Conservation (phyloP, 2,329 filamentous ascomycete genomes). For the Capronia americana region DNA sequence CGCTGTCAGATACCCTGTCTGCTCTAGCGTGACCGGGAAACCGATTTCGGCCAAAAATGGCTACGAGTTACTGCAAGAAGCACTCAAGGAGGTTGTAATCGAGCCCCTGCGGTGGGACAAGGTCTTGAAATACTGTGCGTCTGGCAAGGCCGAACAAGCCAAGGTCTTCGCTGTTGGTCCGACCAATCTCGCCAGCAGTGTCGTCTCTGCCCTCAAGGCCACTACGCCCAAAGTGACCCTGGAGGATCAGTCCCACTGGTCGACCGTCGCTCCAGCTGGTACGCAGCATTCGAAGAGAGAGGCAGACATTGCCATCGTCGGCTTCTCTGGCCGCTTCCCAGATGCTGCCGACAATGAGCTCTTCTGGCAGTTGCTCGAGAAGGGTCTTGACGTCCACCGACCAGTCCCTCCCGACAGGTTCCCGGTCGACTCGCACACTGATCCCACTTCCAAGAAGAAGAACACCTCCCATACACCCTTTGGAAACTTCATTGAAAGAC, state of each 20-base stretch:
- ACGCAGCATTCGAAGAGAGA: conserved; percentile 52
- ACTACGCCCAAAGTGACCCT: conserved; percentile 37
- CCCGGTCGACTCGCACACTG: conserved; percentile 72
- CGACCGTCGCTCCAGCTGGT: conserved; percentile 38
- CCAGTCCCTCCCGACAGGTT: conserved; percentile 71
- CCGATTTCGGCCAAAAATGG: conserved; percentile 43
- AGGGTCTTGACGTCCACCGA: conserved; percentile 74
- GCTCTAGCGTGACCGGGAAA: conserved; percentile 49
- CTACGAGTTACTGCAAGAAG: conserved; percentile 44
- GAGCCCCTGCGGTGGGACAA: conserved; percentile 52
- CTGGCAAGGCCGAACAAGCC: conserved; percentile 37
- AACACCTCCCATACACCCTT: conserved; percentile 80
- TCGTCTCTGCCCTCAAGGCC: conserved; percentile 61
- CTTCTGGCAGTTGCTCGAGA: conserved; percentile 76
- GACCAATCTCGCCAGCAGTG: conserved; percentile 61
- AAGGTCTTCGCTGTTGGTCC: conserved; percentile 58
- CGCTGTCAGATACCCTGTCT: conserved; percentile 45
- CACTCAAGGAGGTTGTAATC: conserved; percentile 49
- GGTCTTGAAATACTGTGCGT: conserved; percentile 43
- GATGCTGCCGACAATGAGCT: conserved; percentile 73
- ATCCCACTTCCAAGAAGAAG: conserved; percentile 73
- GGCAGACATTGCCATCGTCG: conserved; percentile 83
- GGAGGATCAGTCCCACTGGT: conserved; percentile 52
- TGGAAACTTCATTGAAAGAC: conserved; percentile 77
- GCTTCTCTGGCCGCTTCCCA: conserved; percentile 79